Evolutionary conservation across 768 basidiomycete species (phyloP), one percentile per base, ranked within the genome.

Genomic region (Calocera cornea): DNA sequence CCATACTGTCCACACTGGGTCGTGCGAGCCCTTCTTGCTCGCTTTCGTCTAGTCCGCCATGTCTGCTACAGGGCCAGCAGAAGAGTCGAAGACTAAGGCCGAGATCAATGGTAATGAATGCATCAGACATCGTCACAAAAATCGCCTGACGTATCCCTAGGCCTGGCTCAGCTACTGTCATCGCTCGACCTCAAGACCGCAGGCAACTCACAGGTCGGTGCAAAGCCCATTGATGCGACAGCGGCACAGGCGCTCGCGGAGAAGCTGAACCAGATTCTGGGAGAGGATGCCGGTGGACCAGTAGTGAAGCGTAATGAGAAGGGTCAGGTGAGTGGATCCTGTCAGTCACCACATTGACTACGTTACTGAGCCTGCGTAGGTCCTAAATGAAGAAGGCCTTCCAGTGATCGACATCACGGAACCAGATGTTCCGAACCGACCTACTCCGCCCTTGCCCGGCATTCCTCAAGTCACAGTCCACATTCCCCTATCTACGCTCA

Each of bases 391-490:
- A 69, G 34, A 75, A 72, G 65, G 22, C 41, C 17, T 64, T 34
- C 11, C 73, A 71, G 70, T 72, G 73, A n/a, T 65, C 11, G 64
- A 65, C 12, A 68, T 54, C 41, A 68, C 29, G 22, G 64, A 44
- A 1, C 69, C 68, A 19, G 70, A 65, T 12, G 17, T 40, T 2
- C 72, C 72, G 60, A 38, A 50, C 2, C 69, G 50, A 17, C 73
- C 72, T 65, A 70, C 67, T 22, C 64, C 67, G 12, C 68, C 70
- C 22, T 73, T 73, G 31, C 70, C 70, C 60, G 66, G 68, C 5
- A 63, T 74, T 1, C 74, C 74, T 49, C 41, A 64, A 41, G 73
- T 70, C 10, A 40, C 41, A 14, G 29, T 29, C 34, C 34, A 34
- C 29, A 19, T 41, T 5, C 47, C 64, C 22, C 41, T 54, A 8